A percentile compares a stretch with the other conserved stretches of the same genome.
Evolutionary conservation across 2,329 filamentous ascomycete genomes (phyloP).

Genomic region (Gliomastix tumulicola): DNA sequence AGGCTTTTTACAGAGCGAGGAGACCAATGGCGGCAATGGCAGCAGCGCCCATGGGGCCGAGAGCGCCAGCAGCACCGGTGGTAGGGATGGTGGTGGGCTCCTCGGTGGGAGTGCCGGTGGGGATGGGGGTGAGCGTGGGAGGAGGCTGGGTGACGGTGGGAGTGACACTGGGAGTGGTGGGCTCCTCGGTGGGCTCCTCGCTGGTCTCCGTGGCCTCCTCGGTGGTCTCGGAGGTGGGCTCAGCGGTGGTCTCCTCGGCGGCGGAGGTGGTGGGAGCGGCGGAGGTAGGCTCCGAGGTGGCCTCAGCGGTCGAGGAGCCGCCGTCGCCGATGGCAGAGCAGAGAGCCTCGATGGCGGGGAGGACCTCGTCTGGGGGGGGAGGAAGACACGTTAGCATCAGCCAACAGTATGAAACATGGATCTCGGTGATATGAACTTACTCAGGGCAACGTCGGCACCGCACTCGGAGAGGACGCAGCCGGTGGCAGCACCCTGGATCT

Average conservation of each 20-base stretch:
- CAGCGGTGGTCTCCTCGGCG: slow-evolving; percentile 6
- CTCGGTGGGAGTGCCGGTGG: slow-evolving; percentile 6
- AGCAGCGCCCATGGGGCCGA: slow-evolving; percentile 20
- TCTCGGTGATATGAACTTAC: no score
- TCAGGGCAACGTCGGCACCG: slow-evolving; percentile 25
- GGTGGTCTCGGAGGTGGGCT: slow-evolving; percentile 6
- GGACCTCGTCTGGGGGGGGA: slow-evolving; percentile 24
- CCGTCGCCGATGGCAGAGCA: slow-evolving; percentile 15
- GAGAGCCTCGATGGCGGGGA: slow-evolving; percentile 26
- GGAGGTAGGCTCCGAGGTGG: slow-evolving; percentile 3
- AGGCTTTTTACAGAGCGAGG: slow-evolving; percentile 29
- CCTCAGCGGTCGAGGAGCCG: slow-evolving; percentile 6
- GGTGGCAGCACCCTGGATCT: slow-evolving; percentile 21
- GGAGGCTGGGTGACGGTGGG: slow-evolving; percentile 5
- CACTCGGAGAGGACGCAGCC: slow-evolving; percentile 26
- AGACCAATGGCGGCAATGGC: slow-evolving; percentile 23
- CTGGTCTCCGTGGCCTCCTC: slow-evolving; percentile 7
- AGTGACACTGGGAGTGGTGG: slow-evolving; percentile 2
- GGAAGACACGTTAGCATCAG: background rate
- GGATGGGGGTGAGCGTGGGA: slow-evolving; percentile 8
- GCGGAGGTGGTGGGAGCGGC: slow-evolving; percentile 6
- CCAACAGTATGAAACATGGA: background rate
- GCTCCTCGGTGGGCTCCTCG: slow-evolving; percentile 4
- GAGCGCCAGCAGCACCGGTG: slow-evolving; percentile 17
- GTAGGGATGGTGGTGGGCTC: slow-evolving; percentile 10